Evolutionary conservation across 495 filamentous ascomycete genomes (phyloP).

Genomic region (Neurospora africana): DNA sequence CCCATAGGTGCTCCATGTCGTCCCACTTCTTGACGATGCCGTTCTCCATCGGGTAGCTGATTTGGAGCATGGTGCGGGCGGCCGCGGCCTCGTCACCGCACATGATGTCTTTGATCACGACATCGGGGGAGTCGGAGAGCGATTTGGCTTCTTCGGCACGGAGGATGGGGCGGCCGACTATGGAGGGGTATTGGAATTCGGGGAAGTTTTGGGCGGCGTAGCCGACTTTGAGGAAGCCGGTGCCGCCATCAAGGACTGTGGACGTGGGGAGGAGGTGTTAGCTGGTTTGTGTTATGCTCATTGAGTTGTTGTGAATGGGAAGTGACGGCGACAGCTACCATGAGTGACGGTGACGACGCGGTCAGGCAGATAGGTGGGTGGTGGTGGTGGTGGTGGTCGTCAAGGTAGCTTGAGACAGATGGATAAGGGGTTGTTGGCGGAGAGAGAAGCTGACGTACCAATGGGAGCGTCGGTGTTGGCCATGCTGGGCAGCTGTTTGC

Average conservation of each 20-base stretch:
- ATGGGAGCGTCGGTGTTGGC: constrained; percentile 5
- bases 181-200: constrained; percentile 95
- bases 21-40: constrained; percentile 99
- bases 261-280: constrained; percentile 12
- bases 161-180: constrained; percentile 95
- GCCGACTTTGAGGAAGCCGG: constrained; percentile 98
- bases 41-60: constrained; percentile 99
- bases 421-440: constrained; percentile 10
- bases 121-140: constrained; percentile 27
- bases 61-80: constrained; percentile 91
- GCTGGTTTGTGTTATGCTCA: constrained; percentile 1
- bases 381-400: not conserved
- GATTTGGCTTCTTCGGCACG: constrained; percentile 72
- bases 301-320: not conserved
- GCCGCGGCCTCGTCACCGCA: constrained; percentile 96
- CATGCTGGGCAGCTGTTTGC: not conserved
- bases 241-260: constrained; percentile 97
- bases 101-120: constrained; percentile 93
- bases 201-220: constrained; percentile 99
- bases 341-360: not conserved
- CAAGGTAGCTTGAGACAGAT: not conserved
- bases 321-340: not conserved
- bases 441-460: constrained; percentile 6
- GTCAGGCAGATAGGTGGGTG: not conserved
- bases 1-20: constrained; percentile 99